Base-by-base conservation (phyloP, 106 monocot species). In the Allium fistulosum region DNA sequence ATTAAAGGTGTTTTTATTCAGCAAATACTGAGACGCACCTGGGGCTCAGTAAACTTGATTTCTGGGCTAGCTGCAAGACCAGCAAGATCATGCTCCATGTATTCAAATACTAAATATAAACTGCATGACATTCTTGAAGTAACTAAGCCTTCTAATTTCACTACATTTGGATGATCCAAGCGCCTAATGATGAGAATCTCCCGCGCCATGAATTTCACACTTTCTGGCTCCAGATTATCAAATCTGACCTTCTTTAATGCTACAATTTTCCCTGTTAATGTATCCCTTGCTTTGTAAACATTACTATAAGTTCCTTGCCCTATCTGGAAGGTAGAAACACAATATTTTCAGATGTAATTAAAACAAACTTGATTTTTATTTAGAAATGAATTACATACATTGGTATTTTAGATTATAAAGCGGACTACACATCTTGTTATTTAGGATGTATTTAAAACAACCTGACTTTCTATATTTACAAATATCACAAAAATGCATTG, bases 1-100 rank as follows among this genome's bases (percentile, higher is more conserved):
- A 59, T 15, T 2, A 59, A 59, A 59, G 48, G 18, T 56, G 9
- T 13, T 4, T 8, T 28, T 8, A 5, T 45, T 28, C 14, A 10
- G 53, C 2, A 0, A 28, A 45, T 13, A 49, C 22, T 22, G 50
- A 17, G 51, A 18, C 11, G 2, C 9, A 80, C 81, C 81, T 81
- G 81, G 15, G 81, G 68, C 63, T 72, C 66, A 3, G 81, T 81
- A 14, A 81, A 81, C 63, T 72, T 69, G 68, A 69, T 63, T 13
- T 22, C 68, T 22, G 81, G 72, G 61, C 63, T 69, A 4, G 76
- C 76, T 15, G 81, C 80, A 58, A 81, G 81, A 12, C 81, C 81
- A 69, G 81, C 76, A 46, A 81, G 76, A 63, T 81, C 81, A 69
- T 81, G 81, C 48, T 81, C 81, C 81, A 81, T 81, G 18, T 81